Evolutionary conservation across 1,139 yeast species (phyloP).

Genomic region (Lodderomyces pseudojiufengensis): DNA sequence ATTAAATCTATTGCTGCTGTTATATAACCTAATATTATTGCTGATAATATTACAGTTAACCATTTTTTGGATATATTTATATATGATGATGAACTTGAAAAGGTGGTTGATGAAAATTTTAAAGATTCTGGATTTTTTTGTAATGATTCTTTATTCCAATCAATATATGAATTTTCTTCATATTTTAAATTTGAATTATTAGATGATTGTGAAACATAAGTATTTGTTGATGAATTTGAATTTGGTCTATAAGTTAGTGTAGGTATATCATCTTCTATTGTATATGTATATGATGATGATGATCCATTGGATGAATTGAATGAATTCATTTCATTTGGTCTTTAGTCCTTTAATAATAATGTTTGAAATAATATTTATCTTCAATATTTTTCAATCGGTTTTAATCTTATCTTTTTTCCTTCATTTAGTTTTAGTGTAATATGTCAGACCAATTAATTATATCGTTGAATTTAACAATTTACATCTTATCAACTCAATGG

Average conservation of each 20-base stretch:
- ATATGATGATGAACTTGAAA: slow-evolving; percentile 5
- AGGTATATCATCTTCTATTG: slow-evolving; percentile 11
- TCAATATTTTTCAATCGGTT: too few species aligned
- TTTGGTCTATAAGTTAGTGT: slow-evolving; percentile 8
- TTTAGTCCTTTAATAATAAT: too few species aligned
- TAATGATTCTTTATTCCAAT: slow-evolving; percentile 27
- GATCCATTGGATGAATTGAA: slow-evolving; percentile 2
- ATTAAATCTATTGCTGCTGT: slow-evolving; percentile 60
- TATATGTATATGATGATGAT: slow-evolving; percentile 4
- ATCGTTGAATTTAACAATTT: too few species aligned
- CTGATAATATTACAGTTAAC: slow-evolving; percentile 54
- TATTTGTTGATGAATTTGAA: slow-evolving; percentile 3
- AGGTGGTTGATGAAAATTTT: slow-evolving; percentile 14
- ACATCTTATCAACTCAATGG: too few species aligned
- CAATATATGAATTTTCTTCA: slow-evolving; percentile 37
- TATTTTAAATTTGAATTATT: slow-evolving; percentile 8
- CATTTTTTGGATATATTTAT: slow-evolving; percentile 35
- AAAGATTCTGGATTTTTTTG: too few species aligned
- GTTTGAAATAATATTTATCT: too few species aligned
- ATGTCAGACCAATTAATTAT: too few species aligned
- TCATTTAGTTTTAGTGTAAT: too few species aligned
- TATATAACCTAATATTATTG: slow-evolving; percentile 55
- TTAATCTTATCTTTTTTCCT: too few species aligned
- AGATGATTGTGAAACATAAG: not conserved
- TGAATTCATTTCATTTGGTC: slow-evolving; percentile 4